Conservation (phyloP, 192 early-diverging fungal genomes). For the Podila epicladia region DNA sequence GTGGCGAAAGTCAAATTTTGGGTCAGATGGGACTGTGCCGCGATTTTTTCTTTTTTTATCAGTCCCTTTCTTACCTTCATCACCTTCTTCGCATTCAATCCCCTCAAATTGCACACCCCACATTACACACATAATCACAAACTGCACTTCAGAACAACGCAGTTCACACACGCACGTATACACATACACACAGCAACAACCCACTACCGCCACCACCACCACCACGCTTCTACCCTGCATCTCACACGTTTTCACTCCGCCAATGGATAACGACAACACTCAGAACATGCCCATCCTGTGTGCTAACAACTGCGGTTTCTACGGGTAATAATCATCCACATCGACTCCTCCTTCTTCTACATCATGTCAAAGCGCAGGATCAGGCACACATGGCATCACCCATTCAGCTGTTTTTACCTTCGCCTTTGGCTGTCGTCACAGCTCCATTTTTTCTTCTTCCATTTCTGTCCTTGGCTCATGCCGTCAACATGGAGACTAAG, state of each 20-base stretch:
- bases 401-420: not conserved
- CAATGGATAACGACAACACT: constrained; percentile 77
- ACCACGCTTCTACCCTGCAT: not conserved
- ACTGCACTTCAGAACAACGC: not conserved
- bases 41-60: not conserved
- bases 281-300: constrained; percentile 68
- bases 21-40: not conserved
- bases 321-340: constrained; percentile 56
- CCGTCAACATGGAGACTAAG: too few species aligned
- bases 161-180: not conserved
- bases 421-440: not conserved
- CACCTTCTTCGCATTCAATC: not conserved
- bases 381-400: not conserved
- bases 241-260: not conserved
- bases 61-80: not conserved
- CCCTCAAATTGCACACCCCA: not conserved
- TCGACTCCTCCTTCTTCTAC: not conserved
- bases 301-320: constrained; percentile 78
- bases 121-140: not conserved
- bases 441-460: not conserved
- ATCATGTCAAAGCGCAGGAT: not conserved
- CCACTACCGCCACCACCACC: too few species aligned
- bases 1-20: too few species aligned
- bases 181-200: not conserved
- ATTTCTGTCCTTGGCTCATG: not conserved